Evolutionary conservation across 805 yeast species (phyloP).

Genomic region (Wickerhamiella azymoides): DNA sequence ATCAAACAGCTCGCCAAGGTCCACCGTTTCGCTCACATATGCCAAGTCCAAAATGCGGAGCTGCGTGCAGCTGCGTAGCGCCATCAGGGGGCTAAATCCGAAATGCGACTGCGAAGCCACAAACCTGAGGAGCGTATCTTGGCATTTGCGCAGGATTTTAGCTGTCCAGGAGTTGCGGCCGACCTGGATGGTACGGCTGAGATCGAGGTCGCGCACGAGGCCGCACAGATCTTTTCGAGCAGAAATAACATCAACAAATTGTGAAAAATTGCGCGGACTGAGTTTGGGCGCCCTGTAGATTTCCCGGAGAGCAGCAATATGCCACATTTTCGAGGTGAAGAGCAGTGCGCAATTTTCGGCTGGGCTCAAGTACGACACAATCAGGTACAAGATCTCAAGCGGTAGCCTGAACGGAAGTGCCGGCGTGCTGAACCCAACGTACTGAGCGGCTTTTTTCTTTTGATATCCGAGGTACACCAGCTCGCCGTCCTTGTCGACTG

Average conservation of each 20-base stretch:
- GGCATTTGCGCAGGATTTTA: constrained; percentile 63
- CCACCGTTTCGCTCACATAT: constrained; percentile 81
- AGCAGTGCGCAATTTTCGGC: constrained; percentile 32
- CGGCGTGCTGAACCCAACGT: constrained; percentile 1
- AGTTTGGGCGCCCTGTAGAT: constrained; percentile 53
- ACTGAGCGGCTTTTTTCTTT: constrained; percentile 1
- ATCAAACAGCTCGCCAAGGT: constrained; percentile 60
- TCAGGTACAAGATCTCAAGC: constrained; percentile 34
- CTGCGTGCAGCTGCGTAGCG: constrained; percentile 55
- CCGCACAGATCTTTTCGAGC: constrained; percentile 34
- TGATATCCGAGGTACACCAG: constrained; percentile 5
- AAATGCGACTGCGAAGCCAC: constrained; percentile 92
- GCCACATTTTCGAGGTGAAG: constrained; percentile 48
- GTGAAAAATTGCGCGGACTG: constrained; percentile 50
- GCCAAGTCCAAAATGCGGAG: constrained; percentile 61
- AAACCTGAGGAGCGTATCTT: constrained; percentile 48
- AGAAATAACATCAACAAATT: constrained; percentile 58
- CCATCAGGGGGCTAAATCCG: constrained; percentile 79
- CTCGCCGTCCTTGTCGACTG: constrained; percentile 10
- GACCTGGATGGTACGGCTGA: constrained; percentile 69
- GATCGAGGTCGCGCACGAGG: constrained; percentile 51
- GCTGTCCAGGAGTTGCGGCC: constrained; percentile 89
- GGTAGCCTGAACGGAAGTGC: constrained; percentile 28
- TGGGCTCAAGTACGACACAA: constrained; percentile 24
- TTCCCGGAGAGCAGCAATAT: constrained; percentile 44